phyloP scores from a whole-genome alignment of 1,284 basidiomycete species.

The Cryptococcus wingfieldii region DNA sequence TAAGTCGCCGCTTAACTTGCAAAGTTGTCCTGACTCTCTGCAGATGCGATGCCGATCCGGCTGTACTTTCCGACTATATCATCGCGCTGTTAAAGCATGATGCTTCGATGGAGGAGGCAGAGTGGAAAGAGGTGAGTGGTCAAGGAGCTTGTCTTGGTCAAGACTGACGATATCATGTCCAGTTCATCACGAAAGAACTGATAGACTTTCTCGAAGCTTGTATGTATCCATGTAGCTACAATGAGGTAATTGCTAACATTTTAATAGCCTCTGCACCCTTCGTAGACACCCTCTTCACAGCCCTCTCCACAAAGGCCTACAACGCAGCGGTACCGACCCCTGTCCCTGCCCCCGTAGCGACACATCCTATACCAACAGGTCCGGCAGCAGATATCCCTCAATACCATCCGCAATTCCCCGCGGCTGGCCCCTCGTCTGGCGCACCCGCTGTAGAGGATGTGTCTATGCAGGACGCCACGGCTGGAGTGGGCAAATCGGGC shows the following conservation, averaged over 20 bases:
- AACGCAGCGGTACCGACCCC: constrained; percentile 51
- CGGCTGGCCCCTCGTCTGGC: constrained; percentile 25
- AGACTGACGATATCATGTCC: not conserved
- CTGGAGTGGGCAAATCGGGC: constrained; percentile 1
- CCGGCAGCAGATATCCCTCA: constrained; percentile 8
- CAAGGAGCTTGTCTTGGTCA: constrained; percentile 1
- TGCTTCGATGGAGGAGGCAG: constrained; percentile 62
- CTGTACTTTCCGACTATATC: constrained; percentile 89
- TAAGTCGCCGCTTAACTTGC: constrained; percentile 44
- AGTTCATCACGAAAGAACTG: constrained; percentile 67
- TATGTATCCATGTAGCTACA: not conserved
- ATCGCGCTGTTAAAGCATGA: constrained; percentile 91
- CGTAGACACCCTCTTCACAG: constrained; percentile 76
- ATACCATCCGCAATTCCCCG: constrained; percentile 1
- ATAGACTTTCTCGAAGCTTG: constrained; percentile 76
- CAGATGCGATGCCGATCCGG: constrained; percentile 94
- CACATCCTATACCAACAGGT: constrained; percentile 15
- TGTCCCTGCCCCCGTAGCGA: constrained; percentile 18
- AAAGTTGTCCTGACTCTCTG: not conserved
- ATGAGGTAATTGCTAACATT: not conserved
- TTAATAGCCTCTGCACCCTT: constrained; percentile 67
- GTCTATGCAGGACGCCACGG: constrained; percentile 1
- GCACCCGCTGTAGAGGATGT: constrained; percentile 1
- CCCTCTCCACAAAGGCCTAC: constrained; percentile 75
- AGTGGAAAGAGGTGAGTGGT: constrained; percentile 62